Evolutionary conservation across 2,329 filamentous ascomycete species (phyloP).

Genomic region (Drechslerella coelobrocha): DNA sequence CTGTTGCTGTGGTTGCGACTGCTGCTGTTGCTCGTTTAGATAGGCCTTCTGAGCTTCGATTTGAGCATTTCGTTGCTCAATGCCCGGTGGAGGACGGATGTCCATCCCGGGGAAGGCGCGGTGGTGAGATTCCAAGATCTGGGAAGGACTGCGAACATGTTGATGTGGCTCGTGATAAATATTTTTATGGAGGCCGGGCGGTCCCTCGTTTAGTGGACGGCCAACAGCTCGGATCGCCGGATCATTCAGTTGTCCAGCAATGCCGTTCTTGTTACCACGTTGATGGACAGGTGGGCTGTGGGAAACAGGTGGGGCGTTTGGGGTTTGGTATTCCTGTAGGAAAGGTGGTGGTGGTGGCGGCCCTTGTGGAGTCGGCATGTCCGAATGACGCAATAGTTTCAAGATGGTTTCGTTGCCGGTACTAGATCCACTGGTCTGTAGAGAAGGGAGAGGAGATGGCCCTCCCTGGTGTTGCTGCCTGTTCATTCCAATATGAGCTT

Average conservation of each 20-base stretch:
- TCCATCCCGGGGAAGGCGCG: constrained; percentile 45
- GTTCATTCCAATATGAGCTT: constrained; percentile 13
- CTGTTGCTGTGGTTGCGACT: constrained; percentile 26
- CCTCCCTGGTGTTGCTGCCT: constrained; percentile 10
- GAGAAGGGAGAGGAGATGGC: constrained; percentile 2
- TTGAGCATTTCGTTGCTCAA: constrained; percentile 33
- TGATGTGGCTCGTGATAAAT: constrained; percentile 44
- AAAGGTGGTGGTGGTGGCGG: constrained; percentile 38
- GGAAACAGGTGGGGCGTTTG: constrained; percentile 37
- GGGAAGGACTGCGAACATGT: constrained; percentile 44
- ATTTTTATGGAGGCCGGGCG: constrained; percentile 42
- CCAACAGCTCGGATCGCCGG: constrained; percentile 39
- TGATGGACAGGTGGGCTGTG: constrained; percentile 44
- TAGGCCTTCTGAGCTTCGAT: constrained; percentile 31
- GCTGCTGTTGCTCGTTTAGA: constrained; percentile 31
- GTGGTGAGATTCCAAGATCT: constrained; percentile 44
- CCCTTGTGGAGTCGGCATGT: constrained; percentile 48
- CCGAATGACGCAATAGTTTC: constrained; percentile 42
- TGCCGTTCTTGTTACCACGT: constrained; percentile 26
- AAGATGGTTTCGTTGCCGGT: constrained; percentile 44
- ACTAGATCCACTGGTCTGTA: constrained; percentile 18
- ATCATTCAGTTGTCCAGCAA: constrained; percentile 20
- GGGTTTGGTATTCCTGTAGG: constrained; percentile 44
- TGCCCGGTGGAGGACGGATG: constrained; percentile 43
- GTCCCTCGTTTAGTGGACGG: constrained; percentile 33